Evolutionary conservation across 164 flowering plant species (phyloP), one percentile per base, ranked within the genome.

Genomic region (Nymphaea thermarum): DNA sequence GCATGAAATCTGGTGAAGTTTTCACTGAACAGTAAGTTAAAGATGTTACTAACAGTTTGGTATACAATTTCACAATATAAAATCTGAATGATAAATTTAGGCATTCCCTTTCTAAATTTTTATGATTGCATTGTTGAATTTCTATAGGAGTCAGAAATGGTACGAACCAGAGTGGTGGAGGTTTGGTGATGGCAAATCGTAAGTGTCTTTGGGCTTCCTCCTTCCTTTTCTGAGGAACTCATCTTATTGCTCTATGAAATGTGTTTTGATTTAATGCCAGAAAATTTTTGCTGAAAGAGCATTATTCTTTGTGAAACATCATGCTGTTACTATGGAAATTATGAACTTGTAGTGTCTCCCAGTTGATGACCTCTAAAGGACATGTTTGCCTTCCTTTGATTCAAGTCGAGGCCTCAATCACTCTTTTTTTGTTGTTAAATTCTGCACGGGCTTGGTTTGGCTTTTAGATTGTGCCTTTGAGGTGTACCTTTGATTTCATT

Each of bases 121-220:
- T 47, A 47, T 47, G 55, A 2, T 47, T 47, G 11, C 63, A 44
- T 65, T 68, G 43, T 43, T 61, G 5, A 60, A 70, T 66, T 75
- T 73, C 67, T 70, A 67, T 82, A 93, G 98, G 83, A 68, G 67
- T 67, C 87, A 87, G 71, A 88, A 87, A 82, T 93, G 98, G 98
- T 89, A 89, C 82, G 97, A 93, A 77, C 96, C 98, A 44, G 96
- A 93, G 62, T 93, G 97, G 97, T 93, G 98, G 98, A 93, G 91
- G 67, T 93, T 93, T 68, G 98, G 97, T 11, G 96, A 91, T 73
- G 82, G 83, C 57, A 93, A 89, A 86, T 75, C 94, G 98, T 93
- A 76, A 89, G 98, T 84, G 5, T 63, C 47, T 65, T 62, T 42
- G 25, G 0, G 17, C 43, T 41, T 41, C 36, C 60, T 55, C 16